These are phyloP conservation scores for Aspergillus ruber DNA, from an alignment of 2,329 filamentous ascomycete species.

Conservation along the genomic window DNA sequence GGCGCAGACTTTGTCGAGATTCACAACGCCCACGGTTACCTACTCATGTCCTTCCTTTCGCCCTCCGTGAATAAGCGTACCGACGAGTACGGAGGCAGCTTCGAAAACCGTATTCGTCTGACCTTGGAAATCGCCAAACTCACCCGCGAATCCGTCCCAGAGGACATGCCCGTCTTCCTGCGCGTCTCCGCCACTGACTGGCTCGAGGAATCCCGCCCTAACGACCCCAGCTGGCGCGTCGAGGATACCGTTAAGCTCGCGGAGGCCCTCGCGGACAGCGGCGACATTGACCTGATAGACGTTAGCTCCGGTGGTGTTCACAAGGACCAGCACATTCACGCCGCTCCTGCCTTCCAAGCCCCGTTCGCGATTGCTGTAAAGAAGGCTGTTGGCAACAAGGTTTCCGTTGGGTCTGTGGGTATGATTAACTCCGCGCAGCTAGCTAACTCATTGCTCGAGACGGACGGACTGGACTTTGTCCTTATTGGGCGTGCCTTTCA, in stretches of 20 bases:
- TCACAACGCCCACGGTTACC: constrained; percentile 73
- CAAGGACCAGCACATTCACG: constrained; percentile 36
- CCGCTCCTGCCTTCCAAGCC: constrained; percentile 64
- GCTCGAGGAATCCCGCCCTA: constrained; percentile 54
- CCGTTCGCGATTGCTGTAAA: constrained; percentile 67
- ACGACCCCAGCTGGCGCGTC: constrained; percentile 59
- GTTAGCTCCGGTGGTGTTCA: constrained; percentile 58
- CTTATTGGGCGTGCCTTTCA: constrained; percentile 71
- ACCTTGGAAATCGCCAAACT: constrained; percentile 61
- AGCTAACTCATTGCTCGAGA: constrained; percentile 56
- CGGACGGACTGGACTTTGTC: constrained; percentile 58
- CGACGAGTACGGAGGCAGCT: constrained; percentile 47
- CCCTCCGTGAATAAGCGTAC: constrained; percentile 64
- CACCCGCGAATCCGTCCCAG: constrained; percentile 57
- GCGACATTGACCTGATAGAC: constrained; percentile 44
- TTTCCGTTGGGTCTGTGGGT: constrained; percentile 70
- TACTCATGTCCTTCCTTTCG: constrained; percentile 63
- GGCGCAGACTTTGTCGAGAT: constrained; percentile 77
- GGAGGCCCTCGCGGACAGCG: constrained; percentile 59
- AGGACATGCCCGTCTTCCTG: constrained; percentile 64
- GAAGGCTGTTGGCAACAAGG: constrained; percentile 61
- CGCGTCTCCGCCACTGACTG: constrained; percentile 71
- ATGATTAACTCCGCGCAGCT: constrained; percentile 63
- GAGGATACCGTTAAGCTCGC: constrained; percentile 61
- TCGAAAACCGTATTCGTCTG: constrained; percentile 61